Percentiles rank a stretch among this genome's conserved stretches.
phyloP scores from a whole-genome alignment of 1,139 yeast species.

The Saccharomyces hybrid region DNA sequence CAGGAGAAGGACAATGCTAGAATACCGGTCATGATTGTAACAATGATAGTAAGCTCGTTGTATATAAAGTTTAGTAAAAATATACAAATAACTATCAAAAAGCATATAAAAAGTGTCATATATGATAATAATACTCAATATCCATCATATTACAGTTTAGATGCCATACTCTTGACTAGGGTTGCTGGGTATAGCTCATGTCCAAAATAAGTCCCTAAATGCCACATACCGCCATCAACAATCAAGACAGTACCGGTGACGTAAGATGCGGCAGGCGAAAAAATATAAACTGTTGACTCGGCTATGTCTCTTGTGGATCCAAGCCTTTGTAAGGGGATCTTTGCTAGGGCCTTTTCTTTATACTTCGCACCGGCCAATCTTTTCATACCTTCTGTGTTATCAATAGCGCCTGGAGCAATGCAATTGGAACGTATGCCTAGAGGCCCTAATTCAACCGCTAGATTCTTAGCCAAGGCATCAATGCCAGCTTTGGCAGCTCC shows the following conservation, averaged over 20 bases:
- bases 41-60: neutral
- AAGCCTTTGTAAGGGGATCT: slow-evolving; percentile 67
- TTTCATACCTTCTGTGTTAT: slow-evolving; percentile 70
- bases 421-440: slow-evolving; percentile 73
- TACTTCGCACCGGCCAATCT: slow-evolving; percentile 45
- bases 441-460: slow-evolving; percentile 88
- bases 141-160: slow-evolving; percentile 17
- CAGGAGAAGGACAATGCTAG: neutral
- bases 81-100: neutral
- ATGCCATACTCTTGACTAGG: slow-evolving; percentile 26
- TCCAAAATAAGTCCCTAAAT: slow-evolving; percentile 46
- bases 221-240: slow-evolving; percentile 93
- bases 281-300: slow-evolving; percentile 74
- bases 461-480: slow-evolving; percentile 72
- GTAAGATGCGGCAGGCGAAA: slow-evolving; percentile 74
- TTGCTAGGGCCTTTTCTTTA: slow-evolving; percentile 35
- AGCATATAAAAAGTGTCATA: neutral
- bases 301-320: slow-evolving; percentile 81
- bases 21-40: neutral
- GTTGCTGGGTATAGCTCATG: slow-evolving; percentile 36
- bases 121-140: neutral
- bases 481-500: slow-evolving; percentile 94
- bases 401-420: slow-evolving; percentile 85
- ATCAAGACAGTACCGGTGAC: slow-evolving; percentile 71
- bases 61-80: neutral